phyloP scores from a whole-genome alignment of 345 rosid genomes.

The Melastoma malabathricum region DNA sequence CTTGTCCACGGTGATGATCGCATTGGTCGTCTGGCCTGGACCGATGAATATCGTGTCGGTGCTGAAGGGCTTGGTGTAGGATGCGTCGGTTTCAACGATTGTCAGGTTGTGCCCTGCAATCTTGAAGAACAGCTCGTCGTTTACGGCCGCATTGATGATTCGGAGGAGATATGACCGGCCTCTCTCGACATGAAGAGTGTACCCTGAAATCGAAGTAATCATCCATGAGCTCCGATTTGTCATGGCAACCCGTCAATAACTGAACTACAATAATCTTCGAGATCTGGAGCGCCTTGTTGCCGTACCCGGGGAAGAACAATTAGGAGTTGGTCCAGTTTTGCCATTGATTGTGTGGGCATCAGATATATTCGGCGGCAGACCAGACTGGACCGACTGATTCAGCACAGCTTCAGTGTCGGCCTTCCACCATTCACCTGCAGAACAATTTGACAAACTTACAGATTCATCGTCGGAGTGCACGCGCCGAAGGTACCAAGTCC shows the following conservation, averaged over 20 bases:
- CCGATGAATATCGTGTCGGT: conserved; percentile 45
- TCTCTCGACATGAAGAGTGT: conserved; percentile 36
- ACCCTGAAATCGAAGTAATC: conserved; percentile 11
- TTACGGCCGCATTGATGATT: conserved; percentile 53
- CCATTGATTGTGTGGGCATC: conserved; percentile 74
- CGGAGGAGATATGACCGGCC: conserved; percentile 54
- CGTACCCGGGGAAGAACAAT: conserved; percentile 48
- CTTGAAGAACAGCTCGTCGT: conserved; percentile 70
- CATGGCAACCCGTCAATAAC: too few relatives aligned
- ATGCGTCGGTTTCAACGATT: conserved; percentile 53
- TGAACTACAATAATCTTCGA: too few relatives aligned
- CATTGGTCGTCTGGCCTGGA: conserved; percentile 76
- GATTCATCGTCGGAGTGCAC: neutral
- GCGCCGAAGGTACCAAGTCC: neutral
- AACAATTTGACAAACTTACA: neutral
- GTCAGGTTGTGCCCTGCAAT: conserved; percentile 52
- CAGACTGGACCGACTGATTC: conserved; percentile 29
- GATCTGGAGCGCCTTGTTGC: neutral
- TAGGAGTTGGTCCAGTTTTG: conserved; percentile 37
- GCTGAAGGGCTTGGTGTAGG: conserved; percentile 41
- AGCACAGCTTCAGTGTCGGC: conserved; percentile 53
- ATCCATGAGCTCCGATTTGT: too few relatives aligned
- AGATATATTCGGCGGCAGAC: conserved; percentile 55
- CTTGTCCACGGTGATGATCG: conserved; percentile 34
- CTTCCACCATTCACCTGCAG: conserved; percentile 81